phyloP scores from a whole-genome alignment of 2,329 filamentous ascomycete genomes.

The Emydomyces testavorans region DNA sequence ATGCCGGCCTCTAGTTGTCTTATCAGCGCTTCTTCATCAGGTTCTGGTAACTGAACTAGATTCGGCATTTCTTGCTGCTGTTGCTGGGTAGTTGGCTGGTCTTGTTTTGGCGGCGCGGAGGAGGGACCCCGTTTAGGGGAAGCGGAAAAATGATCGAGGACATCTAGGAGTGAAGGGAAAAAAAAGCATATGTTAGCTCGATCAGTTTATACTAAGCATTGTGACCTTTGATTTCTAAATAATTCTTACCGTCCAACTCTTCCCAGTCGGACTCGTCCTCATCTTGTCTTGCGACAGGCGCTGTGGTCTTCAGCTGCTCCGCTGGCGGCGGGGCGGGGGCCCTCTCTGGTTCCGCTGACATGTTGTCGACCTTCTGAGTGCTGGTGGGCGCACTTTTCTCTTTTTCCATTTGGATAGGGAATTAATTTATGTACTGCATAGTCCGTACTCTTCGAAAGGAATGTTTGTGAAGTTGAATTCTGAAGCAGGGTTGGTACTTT shows the following conservation, averaged over 20 bases:
- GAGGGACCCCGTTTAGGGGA: slow-evolving; percentile 29
- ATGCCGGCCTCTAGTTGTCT: slow-evolving; percentile 83
- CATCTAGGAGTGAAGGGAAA: slow-evolving; percentile 46
- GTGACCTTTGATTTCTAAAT: background rate
- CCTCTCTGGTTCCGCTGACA: background rate
- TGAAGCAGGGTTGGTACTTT: background rate
- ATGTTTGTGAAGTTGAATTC: background rate
- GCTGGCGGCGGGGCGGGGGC: slow-evolving; percentile 1
- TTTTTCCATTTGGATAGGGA: background rate
- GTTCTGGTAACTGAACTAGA: slow-evolving; percentile 17
- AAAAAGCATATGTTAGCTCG: background rate
- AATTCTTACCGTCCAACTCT: slow-evolving; percentile 64
- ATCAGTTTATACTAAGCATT: background rate
- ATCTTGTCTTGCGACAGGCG: slow-evolving; percentile 25
- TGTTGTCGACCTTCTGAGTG: background rate
- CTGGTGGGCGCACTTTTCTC: background rate
- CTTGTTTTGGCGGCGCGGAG: slow-evolving; percentile 30
- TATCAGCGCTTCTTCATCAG: slow-evolving; percentile 49
- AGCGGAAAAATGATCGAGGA: slow-evolving; percentile 83
- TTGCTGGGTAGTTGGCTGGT: slow-evolving; percentile 23
- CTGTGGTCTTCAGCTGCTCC: background rate
- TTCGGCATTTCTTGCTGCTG: slow-evolving; percentile 15
- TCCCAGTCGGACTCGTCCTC: slow-evolving; percentile 85
- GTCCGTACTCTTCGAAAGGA: background rate
- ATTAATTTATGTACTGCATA: background rate